Conservation (phyloP, 2,329 filamentous ascomycete species). For the Clonostachys sp. region DNA sequence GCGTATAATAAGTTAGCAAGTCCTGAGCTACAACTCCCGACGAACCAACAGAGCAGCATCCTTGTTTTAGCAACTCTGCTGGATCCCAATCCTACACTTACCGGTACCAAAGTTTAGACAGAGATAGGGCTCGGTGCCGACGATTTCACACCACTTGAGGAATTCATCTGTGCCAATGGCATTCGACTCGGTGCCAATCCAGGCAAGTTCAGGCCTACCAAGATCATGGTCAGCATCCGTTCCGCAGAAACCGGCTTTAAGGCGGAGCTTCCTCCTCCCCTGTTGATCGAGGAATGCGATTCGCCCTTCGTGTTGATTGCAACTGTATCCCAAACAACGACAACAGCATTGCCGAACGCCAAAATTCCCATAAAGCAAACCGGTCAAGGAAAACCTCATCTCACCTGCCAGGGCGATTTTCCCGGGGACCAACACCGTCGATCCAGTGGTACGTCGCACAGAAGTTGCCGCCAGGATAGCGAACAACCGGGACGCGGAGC, state of each 20-base stretch:
- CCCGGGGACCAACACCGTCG: slow-evolving; percentile 71
- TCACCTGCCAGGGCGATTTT: slow-evolving; percentile 52
- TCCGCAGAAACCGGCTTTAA: neutral
- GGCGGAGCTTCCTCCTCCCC: too few species aligned
- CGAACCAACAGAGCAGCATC: too few species aligned
- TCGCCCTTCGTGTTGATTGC: neutral
- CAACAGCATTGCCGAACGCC: too few species aligned
- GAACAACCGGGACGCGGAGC: slow-evolving; percentile 69
- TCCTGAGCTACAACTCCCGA: too few species aligned
- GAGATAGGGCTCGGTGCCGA: slow-evolving; percentile 74
- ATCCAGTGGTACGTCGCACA: slow-evolving; percentile 82
- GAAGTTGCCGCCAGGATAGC: slow-evolving; percentile 83
- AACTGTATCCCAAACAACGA: too few species aligned
- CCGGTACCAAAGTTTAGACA: slow-evolving; percentile 80
- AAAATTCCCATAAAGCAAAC: neutral
- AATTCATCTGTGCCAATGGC: slow-evolving; percentile 85
- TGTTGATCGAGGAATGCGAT: neutral
- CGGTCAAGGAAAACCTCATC: neutral
- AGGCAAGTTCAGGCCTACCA: slow-evolving; percentile 68
- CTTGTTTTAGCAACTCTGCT: slow-evolving; percentile 1
- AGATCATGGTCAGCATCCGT: neutral
- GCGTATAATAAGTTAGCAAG: slow-evolving; percentile 1
- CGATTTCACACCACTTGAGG: slow-evolving; percentile 71
- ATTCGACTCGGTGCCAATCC: slow-evolving; percentile 73
- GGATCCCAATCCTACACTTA: slow-evolving; percentile 1